Evolutionary conservation across 1,284 basidiomycete species (phyloP).

Genomic region (Calocybe gambosa): DNA sequence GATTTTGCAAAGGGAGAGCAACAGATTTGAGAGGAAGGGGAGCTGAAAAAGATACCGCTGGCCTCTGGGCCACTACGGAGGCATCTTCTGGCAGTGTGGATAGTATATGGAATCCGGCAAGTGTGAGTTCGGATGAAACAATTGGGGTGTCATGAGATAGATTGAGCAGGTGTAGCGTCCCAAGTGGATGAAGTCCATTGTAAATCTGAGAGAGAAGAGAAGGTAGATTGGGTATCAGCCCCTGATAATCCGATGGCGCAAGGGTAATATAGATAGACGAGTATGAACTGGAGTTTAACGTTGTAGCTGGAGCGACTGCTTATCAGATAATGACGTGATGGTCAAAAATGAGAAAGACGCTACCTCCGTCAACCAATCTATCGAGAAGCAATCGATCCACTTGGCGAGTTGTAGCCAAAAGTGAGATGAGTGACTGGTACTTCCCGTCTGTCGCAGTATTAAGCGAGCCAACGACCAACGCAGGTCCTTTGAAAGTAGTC

Average conservation of each 20-base stretch:
- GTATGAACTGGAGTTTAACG: slow-evolving; percentile 50
- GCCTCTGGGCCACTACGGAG: slow-evolving; percentile 62
- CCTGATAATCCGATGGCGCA: slow-evolving; percentile 52
- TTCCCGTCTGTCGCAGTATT: slow-evolving; percentile 67
- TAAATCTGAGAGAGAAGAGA: slow-evolving; percentile 54
- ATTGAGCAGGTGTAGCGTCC: slow-evolving; percentile 62
- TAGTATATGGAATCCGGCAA: slow-evolving; percentile 57
- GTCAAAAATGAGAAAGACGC: slow-evolving; percentile 16
- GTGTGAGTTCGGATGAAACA: slow-evolving; percentile 52
- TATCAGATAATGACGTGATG: slow-evolving; percentile 12
- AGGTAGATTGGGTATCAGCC: slow-evolving; percentile 45
- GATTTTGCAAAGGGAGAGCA: slow-evolving; percentile 38
- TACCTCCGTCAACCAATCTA: slow-evolving; percentile 70
- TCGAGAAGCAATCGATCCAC: slow-evolving; percentile 75
- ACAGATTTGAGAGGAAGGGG: slow-evolving; percentile 31
- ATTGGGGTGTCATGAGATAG: slow-evolving; percentile 36
- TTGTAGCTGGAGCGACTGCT: slow-evolving; percentile 40
- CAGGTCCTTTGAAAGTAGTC: slow-evolving; percentile 34
- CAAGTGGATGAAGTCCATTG: slow-evolving; percentile 52
- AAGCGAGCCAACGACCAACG: slow-evolving; percentile 69
- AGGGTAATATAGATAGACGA: slow-evolving; percentile 62
- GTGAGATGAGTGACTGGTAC: slow-evolving; percentile 63
- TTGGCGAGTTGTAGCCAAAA: slow-evolving; percentile 44
- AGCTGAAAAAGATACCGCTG: slow-evolving; percentile 34
- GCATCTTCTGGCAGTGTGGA: slow-evolving; percentile 33